phyloP scores from a whole-genome alignment of 331 rosid species.

The Telfairia occidentalis region DNA sequence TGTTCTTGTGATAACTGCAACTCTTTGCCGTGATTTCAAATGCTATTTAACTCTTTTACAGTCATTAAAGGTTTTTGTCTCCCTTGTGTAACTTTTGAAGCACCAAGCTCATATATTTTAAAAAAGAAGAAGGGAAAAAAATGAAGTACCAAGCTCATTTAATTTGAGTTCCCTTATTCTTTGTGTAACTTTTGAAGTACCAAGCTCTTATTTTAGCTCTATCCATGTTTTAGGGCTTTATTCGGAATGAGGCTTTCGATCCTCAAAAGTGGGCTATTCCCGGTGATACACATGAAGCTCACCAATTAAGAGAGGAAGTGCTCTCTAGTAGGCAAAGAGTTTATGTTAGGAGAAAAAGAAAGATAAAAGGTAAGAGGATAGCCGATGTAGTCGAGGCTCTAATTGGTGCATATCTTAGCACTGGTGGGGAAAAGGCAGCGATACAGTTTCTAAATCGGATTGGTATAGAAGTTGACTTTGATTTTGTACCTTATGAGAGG shows the following conservation, averaged over 20 bases:
- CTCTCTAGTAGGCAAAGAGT: slow-evolving; percentile 14
- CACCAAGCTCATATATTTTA: background rate
- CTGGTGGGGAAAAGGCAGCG: slow-evolving; percentile 64
- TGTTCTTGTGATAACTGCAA: background rate
- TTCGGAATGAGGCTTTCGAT: slow-evolving; percentile 48
- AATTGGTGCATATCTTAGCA: slow-evolving; percentile 72
- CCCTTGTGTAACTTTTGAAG: background rate
- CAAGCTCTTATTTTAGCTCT: background rate
- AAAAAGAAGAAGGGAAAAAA: too few relatives aligned
- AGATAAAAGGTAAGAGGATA: slow-evolving; percentile 39
- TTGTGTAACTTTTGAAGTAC: background rate
- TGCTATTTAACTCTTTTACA: background rate
- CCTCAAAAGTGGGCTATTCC: slow-evolving; percentile 60
- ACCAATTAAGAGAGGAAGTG: slow-evolving; percentile 26
- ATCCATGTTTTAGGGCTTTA: slow-evolving; percentile 58
- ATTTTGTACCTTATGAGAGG: slow-evolving; percentile 29
- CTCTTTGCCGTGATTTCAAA: background rate
- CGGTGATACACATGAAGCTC: slow-evolving; percentile 26
- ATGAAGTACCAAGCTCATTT: background rate
- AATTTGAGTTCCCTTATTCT: background rate
- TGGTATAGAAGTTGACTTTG: slow-evolving; percentile 52
- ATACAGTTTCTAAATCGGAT: slow-evolving; percentile 55
- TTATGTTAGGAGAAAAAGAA: slow-evolving; percentile 33
- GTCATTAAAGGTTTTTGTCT: background rate
- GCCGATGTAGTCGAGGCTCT: slow-evolving; percentile 92